These are phyloP conservation scores for Chytridiales sp. DNA, from an alignment of 371 early-diverging fungal species.

Conservation along the genomic window DNA sequence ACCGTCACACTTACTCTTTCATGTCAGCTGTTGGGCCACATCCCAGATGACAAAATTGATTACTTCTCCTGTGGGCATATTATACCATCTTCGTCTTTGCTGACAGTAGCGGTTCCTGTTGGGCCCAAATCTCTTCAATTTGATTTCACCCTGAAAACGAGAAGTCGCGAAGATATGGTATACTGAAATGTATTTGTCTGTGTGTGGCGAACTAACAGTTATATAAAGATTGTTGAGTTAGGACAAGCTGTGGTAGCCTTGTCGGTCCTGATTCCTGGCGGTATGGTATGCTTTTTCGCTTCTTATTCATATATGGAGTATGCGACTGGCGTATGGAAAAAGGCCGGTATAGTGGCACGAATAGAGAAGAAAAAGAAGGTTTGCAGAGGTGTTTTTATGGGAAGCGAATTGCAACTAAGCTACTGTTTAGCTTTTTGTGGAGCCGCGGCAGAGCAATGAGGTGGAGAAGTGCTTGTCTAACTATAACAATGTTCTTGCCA, in stretches of 20 bases:
- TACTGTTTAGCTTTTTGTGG: conserved; percentile 57
- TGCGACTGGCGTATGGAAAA: conserved; percentile 61
- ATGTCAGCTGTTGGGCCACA: conserved; percentile 52
- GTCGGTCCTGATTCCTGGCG: conserved; percentile 83
- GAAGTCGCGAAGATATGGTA: conserved; percentile 57
- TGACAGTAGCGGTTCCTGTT: conserved; percentile 59
- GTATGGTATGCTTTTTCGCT: conserved; percentile 92
- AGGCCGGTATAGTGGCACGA: conserved; percentile 43
- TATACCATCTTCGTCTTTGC: conserved; percentile 65
- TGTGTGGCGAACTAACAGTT: not conserved
- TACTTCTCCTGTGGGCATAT: conserved; percentile 81
- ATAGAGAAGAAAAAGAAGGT: conserved; percentile 64
- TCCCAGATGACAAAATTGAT: conserved; percentile 47
- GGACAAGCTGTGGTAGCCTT: conserved; percentile 73
- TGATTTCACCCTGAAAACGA: conserved; percentile 69
- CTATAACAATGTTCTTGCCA: conserved; percentile 58
- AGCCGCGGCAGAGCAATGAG: conserved; percentile 59
- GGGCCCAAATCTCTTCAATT: conserved; percentile 67
- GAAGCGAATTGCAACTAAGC: conserved; percentile 8
- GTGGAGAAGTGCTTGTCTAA: conserved; percentile 64
- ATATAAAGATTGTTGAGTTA: conserved; percentile 64
- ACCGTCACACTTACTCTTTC: conserved; percentile 39
- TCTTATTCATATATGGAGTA: conserved; percentile 84
- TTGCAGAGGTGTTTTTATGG: not conserved
- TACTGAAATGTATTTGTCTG: conserved; percentile 20